These are phyloP conservation scores for Yamagishiella unicocca DNA, from an alignment of 139 green algal genomes.

Conservation along the genomic window DNA sequence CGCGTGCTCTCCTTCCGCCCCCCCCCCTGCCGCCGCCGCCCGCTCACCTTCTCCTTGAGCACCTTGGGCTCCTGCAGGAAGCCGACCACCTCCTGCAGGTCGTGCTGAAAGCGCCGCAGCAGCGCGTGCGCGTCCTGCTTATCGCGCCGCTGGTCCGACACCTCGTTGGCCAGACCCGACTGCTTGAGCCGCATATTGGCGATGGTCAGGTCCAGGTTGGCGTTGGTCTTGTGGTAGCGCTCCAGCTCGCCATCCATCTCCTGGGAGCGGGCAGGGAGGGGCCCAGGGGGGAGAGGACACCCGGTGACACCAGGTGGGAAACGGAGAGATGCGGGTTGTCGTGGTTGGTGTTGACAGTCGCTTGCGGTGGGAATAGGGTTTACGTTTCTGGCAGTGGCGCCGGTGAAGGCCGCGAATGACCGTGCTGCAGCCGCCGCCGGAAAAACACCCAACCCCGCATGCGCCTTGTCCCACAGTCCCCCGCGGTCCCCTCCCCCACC, in stretches of 20 bases:
- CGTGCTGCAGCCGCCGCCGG: no score
- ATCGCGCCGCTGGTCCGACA: conserved; percentile 41
- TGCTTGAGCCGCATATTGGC: conserved; percentile 80
- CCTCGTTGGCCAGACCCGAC: conserved; percentile 72
- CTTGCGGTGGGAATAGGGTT: no score
- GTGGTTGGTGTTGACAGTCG: no score
- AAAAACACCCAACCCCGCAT: background rate
- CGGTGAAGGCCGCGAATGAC: no score
- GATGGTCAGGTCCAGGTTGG: conserved; percentile 84
- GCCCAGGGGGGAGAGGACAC: background rate
- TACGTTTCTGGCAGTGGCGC: no score
- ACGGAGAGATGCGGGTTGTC: no score
- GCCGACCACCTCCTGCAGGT: conserved; percentile 74
- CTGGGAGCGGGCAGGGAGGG: background rate
- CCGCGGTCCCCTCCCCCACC: background rate
- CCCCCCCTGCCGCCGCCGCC: background rate
- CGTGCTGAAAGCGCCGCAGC: conserved; percentile 65
- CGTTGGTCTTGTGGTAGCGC: conserved; percentile 89
- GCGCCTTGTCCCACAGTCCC: background rate
- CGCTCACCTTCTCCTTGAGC: conserved; percentile 83
- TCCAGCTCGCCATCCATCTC: conserved; percentile 93
- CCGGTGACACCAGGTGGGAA: no score
- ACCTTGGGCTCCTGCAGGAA: conserved; percentile 81
- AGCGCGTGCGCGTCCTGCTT: conserved; percentile 53
- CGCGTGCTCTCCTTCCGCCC: no score